Conservation (phyloP, 176 grass and related monocot species). For the Alopecurus myosuroides region DNA sequence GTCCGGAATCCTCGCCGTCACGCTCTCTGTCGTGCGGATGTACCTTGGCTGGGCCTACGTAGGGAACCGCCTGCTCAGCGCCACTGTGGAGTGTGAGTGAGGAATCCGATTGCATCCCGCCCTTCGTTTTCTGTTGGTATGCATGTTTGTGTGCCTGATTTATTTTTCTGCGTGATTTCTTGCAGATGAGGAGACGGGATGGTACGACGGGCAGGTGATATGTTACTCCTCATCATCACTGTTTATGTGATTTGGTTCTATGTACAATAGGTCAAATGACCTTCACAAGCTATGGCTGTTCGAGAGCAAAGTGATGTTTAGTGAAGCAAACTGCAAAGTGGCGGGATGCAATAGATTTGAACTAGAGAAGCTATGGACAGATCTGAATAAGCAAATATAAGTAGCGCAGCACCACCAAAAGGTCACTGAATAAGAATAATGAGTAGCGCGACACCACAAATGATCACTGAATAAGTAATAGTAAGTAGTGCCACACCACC, state of each 20-base stretch:
- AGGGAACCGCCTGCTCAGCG: slow-evolving; percentile 88
- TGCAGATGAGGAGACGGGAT: slow-evolving; percentile 96
- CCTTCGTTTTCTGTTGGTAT: neutral
- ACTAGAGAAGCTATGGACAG: neutral
- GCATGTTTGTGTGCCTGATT: neutral
- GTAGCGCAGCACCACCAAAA: neutral
- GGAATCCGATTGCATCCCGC: neutral
- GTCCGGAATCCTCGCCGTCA: slow-evolving; percentile 74
- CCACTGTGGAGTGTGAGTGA: slow-evolving; percentile 90
- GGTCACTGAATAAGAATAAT: neutral
- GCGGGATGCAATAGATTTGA: neutral
- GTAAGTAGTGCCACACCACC: neutral
- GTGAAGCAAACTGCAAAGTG: neutral
- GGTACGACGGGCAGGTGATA: slow-evolving; percentile 94
- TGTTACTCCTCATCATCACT: neutral
- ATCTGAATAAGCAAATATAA: neutral
- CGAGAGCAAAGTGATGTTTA: neutral
- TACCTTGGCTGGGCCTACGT: slow-evolving; percentile 98
- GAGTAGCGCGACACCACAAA: neutral
- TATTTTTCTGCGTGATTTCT: neutral
- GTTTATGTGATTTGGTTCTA: neutral
- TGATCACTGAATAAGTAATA: neutral
- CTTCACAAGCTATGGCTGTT: neutral
- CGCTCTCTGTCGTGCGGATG: slow-evolving; percentile 83
- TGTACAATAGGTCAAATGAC: neutral